Base-by-base conservation (phyloP, 352 stramenopile species). In the Bremia lactucae region DNA sequence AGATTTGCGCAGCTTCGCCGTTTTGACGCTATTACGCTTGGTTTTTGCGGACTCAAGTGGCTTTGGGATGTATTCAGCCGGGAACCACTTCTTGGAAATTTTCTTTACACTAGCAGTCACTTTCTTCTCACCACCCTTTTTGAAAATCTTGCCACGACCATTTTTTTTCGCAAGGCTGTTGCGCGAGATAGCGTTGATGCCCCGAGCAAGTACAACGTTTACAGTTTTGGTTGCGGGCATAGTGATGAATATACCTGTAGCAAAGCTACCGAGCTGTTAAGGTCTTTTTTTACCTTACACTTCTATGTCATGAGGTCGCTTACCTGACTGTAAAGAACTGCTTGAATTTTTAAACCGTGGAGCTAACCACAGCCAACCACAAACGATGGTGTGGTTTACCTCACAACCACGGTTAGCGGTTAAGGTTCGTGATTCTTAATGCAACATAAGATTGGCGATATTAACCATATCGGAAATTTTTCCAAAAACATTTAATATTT, bases 1-100 rank as follows among this genome's bases (percentile, higher is more conserved):
- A 37, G 84, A 96, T 48, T 88, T 77, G 42, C 95, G 92, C 22
- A 98, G 76, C 72, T 96, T 97, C 29, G 89, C 80, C 18, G 92
- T 76, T 55, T 97, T 96, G 22, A 72, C 54, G 46, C 65, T 77
- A 61, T 81, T 83, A 42, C 71, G 71, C 38, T 66, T 69, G 47
- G 68, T 83, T 62, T 83, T 83, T 36, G 71, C 71, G 43, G 68
- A 81, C n/a, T 57, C 50, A 24, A 83, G 57, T 39, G 56, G 55
- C 56, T 77, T 81, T 18, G 68, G 68, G 50, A 83, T 68, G 60
- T 71, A 76, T 49, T 83, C 71, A 18, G 68, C 68, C 46, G 68
- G 68, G 63, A 84, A 86, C 72, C 72, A 87, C 65, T 86, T 85
- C 57, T 68, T 76, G 40, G 65, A 75, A 26, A 54, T 56, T 22